Evolutionary conservation across 164 flowering plant genomes (phyloP), one percentile per base, ranked within the genome.

Genomic region (Aristolochia contorta): DNA sequence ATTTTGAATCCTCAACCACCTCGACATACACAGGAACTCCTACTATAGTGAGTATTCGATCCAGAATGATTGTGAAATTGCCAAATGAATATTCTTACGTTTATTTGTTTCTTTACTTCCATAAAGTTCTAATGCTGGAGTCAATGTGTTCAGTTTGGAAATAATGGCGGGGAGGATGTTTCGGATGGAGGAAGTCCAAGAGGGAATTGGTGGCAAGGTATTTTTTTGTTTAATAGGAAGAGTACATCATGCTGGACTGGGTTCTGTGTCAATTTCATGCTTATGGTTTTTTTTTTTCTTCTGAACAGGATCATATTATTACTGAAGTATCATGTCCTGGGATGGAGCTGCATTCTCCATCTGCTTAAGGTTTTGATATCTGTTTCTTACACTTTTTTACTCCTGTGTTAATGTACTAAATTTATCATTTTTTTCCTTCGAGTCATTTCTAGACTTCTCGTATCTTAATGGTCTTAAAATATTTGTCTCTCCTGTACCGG

Each of bases 281-380:
- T 20, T 32, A 30, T 65, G n/a, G 30, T 27, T 27, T 24, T 37
- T 23, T 24, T 47, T 54, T 71, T 30, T 54, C 33, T 37, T 37
- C 43, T 37, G 22, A 53, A 59, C 84, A 86, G 87, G 89, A 48
- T 84, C 93, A 5, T 83, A 84, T 65, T 86, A 86, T 72, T 86
- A 84, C 65, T 86, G 76, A 72, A 60, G 60, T 41, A 50, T 62
- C 37, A 49, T 1, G 7, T 20, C 22, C 20, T 5, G 53, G 53
- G 22, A 49, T 37, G 43, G 43, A 37, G 7, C 43, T 37, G 10
- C 43, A 7, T 37, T 37, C 10, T 37, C 43, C 43, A 8, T 37
- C 5, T 37, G 43, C 43, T 37, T 37, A 37, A 37, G 43, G 43
- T 37, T 3, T 37, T 7, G 43, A 37, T 37, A 10, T 37, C 43